Evolutionary conservation across 116 monocot species (phyloP), one percentile per base, ranked within the genome.

Genomic region (Iris pallida): DNA sequence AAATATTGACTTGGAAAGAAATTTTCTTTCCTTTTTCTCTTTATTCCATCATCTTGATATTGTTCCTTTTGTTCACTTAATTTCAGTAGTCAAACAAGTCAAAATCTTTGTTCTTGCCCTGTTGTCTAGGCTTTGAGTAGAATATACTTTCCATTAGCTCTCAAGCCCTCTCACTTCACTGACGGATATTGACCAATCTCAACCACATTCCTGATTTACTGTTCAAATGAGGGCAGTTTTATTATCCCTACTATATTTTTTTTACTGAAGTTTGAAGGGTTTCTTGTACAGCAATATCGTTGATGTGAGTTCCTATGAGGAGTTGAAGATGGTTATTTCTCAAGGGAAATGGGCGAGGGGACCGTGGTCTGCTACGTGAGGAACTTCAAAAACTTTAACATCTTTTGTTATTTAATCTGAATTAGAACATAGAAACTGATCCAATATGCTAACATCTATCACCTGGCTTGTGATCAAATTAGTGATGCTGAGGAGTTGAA

Each of bases 341-440:
- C 68, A 86, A 70, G 98, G 98, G 10, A 98, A 92, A 68, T 98
- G 98, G 93, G 98, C 93, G 49, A 87, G 93, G 56, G 93, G 98
- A 71, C 90, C 93, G 10, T 98, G 98, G 98, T 89, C 93, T 61
- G 93, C 98, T 2, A 82, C 93, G 98, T 98, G 69, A 71, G 59
- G 18, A 74, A 16, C 47, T 47, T 53, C 18, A 6, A 42, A 42
- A 15, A 41, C 18, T 13, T 44, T 20, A 14, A 4, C 6, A 45
- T 42, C 4, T 51, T 42, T 63, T 16, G 5, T 71, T 7, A 0
- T 45, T 6, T 56, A 4, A 8, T 11, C 5, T 19, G 53, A 62
- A 8, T 20, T 45, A 14, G 41, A 6, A 5, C 5, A 1, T 7
- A 68, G 45, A 45, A 11, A 53, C 8, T 7, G 2, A 18, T 42